Evolutionary conservation across 441 rosid genomes (phyloP), one percentile per base, ranked within the genome.

Genomic region (Euphorbia corollata): DNA sequence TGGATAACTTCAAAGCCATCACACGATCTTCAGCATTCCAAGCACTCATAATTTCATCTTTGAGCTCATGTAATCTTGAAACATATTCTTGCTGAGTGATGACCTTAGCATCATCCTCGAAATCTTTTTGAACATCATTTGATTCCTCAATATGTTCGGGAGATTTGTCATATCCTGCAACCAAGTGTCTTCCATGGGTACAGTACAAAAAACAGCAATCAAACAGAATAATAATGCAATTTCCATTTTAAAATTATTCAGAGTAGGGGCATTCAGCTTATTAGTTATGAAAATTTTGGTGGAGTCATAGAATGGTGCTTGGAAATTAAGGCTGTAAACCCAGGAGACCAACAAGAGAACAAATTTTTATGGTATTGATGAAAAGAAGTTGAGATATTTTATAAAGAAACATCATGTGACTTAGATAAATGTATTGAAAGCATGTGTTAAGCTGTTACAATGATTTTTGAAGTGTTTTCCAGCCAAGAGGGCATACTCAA

Each of bases 11-110:
- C 79, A 93, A 82, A 43, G 97, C 78, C 34, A 86, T 81, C 24
- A 84, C 89, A 65, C 92, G 91, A 79, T 90, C 96, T 72, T 81
- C 95, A 70, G 65, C 75, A 68, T n/a, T 74, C 98, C 98, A 93
- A 70, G 95, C 90, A 53, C 64, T 70, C 73, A 73, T 80, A 41
- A 90, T 88, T 75, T 83, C 90, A 79, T 88, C 97, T 80, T 88
- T 85, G 65, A 90, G 85, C 77, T 89, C 90, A 38, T 80, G 82
- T 70, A 93, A 68, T 68, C 81, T 84, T 64, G 87, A 85, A 65
- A 88, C 75, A 75, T 90, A 92, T 67, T 92, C 98, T 72, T 86
- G 94, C 70, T 83, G 75, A 19, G 81, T 80, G 62, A 90, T 87
- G 65, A 76, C 77, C 57, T 80, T 83, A 47, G 72, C 75, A 70